Conservation (phyloP, 2,329 filamentous ascomycete genomes). For the Pseudogymnoascus verrucosus region DNA sequence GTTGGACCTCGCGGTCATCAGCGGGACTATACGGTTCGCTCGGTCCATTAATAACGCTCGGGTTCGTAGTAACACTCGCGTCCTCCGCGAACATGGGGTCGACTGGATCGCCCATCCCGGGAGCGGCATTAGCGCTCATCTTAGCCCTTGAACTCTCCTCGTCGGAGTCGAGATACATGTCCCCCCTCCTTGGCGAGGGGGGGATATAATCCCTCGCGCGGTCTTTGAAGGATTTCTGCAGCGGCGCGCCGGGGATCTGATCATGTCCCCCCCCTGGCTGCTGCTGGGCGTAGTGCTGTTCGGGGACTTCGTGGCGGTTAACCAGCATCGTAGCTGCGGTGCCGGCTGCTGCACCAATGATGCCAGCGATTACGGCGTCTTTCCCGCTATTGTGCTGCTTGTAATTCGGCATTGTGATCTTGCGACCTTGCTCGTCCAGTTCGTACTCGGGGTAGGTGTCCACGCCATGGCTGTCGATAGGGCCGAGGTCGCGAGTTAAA, state of each 20-base stretch:
- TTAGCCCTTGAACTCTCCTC: constrained; percentile 51
- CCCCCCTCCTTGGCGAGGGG: constrained; percentile 47
- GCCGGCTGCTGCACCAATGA: constrained; percentile 24
- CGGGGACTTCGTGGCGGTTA: constrained; percentile 8
- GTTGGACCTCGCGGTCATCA: constrained; percentile 4
- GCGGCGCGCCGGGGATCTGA: constrained; percentile 39
- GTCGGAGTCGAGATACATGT: constrained; percentile 48
- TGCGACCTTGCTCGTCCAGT: constrained; percentile 27
- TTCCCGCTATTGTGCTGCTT: constrained; percentile 19
- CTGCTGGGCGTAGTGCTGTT: constrained; percentile 21
- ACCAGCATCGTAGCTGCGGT: constrained; percentile 17
- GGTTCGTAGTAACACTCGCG: constrained; percentile 70
- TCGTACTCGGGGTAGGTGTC: constrained; percentile 25
- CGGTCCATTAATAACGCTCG: constrained; percentile 71
- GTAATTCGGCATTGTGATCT: constrained; percentile 26
- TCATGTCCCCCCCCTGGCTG: constrained; percentile 15
- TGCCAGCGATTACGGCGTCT: constrained; percentile 20
- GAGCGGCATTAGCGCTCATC: constrained; percentile 56
- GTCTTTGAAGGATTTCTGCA: constrained; percentile 60
- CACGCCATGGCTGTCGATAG: neutral
- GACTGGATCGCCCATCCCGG: constrained; percentile 47
- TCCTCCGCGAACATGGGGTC: constrained; percentile 34
- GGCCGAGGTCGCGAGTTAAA: neutral
- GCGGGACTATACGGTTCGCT: constrained; percentile 41
- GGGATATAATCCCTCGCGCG: constrained; percentile 37